phyloP scores from a whole-genome alignment of 2,329 filamentous ascomycete species.

The Parascedosporium putredinis region DNA sequence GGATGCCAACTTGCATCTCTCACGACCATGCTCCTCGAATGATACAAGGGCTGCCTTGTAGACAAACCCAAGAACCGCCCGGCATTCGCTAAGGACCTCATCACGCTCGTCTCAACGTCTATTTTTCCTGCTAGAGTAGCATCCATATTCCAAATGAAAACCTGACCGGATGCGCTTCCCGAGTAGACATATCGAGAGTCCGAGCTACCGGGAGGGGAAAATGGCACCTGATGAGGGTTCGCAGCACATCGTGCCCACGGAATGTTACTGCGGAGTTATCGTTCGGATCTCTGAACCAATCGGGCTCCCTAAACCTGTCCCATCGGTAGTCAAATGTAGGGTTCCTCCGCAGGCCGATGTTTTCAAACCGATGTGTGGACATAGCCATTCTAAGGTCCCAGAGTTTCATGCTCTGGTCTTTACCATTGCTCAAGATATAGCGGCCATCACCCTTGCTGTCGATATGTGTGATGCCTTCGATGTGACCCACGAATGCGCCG shows the following conservation, averaged over 20 bases:
- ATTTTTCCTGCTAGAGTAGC: constrained; percentile 70
- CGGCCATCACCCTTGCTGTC: constrained; percentile 61
- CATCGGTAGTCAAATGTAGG: constrained; percentile 70
- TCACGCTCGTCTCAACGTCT: constrained; percentile 64
- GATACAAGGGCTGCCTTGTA: neutral
- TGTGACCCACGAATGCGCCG: constrained; percentile 56
- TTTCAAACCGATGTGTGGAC: constrained; percentile 52
- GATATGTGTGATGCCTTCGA: constrained; percentile 57
- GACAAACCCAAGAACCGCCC: neutral
- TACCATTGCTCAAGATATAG: constrained; percentile 88
- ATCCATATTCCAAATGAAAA: constrained; percentile 90
- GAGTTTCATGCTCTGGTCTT: constrained; percentile 94
- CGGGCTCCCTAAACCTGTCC: constrained; percentile 12
- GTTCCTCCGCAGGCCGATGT: constrained; percentile 38
- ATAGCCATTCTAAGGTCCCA: constrained; percentile 93
- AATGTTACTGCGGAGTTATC: constrained; percentile 94
- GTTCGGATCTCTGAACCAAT: constrained; percentile 23
- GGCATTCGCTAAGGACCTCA: constrained; percentile 35
- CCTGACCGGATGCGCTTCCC: constrained; percentile 78
- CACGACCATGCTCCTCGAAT: constrained; percentile 64
- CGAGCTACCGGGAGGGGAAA: constrained; percentile 76
- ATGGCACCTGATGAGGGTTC: constrained; percentile 88
- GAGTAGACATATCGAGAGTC: constrained; percentile 90
- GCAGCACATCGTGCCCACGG: constrained; percentile 77
- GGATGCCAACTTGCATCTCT: constrained; percentile 90